Evolutionary conservation across 495 filamentous ascomycete genomes (phyloP), one percentile per base, ranked within the genome.

Genomic region (Amorphotheca resinae): DNA sequence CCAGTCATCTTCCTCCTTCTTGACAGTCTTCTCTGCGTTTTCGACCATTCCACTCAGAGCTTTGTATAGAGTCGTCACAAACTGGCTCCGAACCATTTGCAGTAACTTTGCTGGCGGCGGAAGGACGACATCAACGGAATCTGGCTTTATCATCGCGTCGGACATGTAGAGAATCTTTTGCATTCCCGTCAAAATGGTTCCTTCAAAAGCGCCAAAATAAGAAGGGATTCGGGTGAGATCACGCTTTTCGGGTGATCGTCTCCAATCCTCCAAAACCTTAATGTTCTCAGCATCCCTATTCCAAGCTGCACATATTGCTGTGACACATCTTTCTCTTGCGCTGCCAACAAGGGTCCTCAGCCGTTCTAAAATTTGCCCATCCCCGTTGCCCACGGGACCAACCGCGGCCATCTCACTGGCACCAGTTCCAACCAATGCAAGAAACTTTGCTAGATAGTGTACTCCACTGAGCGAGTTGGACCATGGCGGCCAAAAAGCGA

Each of bases 401-500:
- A 95, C 64, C 0, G 79, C 70, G 3, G 84, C 83, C 77, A 96
- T 82, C 53, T 94, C 86, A 36, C 81, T 79, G 0, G 87, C 87
- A 1, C 87, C 91, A 1, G 74, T 79, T 15, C 88, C 87, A 15
- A 95, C 73, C 11, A 93, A 66, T 3, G 73, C 69, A 6, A 95
- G 68, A 50, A 91, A 80, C 59, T 81, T 84, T 30, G 76, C 69
- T 9, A 98, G 72, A 52, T 95, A 95, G 57, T 93, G 73, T 5
- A 87, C 79, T 7, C 81, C 88, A 48, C 87, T 85, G 12, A 98
- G 61, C 0, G 87, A 87, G 54, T 95, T 96, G 4, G 87, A 81
- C 52, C 81, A 80, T 0, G 91, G 91, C 1, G 93, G 87, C 84
- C 93, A 95, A 62, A 98, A 98, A 0, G 91, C 89, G 63, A 81